Conservation (phyloP, 768 basidiomycete species). For the Boletus pseudopeckii region DNA sequence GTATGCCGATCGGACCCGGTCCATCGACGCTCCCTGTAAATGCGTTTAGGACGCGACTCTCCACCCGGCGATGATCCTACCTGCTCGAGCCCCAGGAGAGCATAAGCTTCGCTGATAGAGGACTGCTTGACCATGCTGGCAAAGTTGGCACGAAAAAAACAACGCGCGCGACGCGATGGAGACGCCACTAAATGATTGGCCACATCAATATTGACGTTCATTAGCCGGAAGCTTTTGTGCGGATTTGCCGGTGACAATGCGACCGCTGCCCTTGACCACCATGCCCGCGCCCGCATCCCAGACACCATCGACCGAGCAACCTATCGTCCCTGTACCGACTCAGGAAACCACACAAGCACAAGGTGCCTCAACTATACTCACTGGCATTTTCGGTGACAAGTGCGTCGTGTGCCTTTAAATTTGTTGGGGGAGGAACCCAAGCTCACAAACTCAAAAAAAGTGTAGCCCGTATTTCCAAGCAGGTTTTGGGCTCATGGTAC, state of each 20-base stretch:
- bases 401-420: conserved; percentile 37
- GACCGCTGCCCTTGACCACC: not conserved
- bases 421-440: not conserved
- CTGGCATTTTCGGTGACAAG: conserved; percentile 58
- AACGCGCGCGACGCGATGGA: conserved; percentile 20
- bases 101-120: conserved; percentile 37
- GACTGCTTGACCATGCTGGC: conserved; percentile 36
- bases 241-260: not conserved
- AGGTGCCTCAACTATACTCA: conserved; percentile 35
- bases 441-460: conserved; percentile 35
- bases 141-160: conserved; percentile 12
- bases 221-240: not conserved
- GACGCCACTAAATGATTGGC: conserved; percentile 26
- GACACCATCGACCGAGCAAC: not conserved
- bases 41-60: conserved; percentile 8
- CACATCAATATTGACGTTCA: not conserved
- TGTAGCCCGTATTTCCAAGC: conserved; percentile 95
- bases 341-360: conserved; percentile 8
- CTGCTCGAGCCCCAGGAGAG: conserved; percentile 51
- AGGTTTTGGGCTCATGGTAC: conserved; percentile 95
- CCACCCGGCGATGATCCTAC: conserved; percentile 29
- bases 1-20: conserved; percentile 65
- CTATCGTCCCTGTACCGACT: not conserved
- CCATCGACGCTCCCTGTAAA: conserved; percentile 54
- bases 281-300: conserved; percentile 3